These are phyloP conservation scores for Suillus sp. DNA, from an alignment of 768 basidiomycete genomes.

Conservation along the genomic window DNA sequence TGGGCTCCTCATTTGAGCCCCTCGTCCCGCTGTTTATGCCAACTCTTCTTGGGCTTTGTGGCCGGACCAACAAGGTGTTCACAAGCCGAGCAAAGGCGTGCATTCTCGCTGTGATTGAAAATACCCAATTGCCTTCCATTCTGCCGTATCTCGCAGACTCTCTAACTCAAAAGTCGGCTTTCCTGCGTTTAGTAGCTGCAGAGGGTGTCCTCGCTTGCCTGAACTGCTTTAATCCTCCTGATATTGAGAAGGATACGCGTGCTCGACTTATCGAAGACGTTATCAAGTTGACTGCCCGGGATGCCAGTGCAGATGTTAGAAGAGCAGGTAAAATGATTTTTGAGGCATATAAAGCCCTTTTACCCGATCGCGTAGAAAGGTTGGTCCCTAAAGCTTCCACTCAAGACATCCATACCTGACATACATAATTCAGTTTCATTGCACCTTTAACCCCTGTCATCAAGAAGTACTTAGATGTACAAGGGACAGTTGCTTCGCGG, in stretches of 20 bases:
- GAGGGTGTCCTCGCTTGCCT: conserved; percentile 68
- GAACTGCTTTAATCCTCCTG: conserved; percentile 78
- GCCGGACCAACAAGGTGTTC: conserved; percentile 79
- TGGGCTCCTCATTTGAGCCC: conserved; percentile 66
- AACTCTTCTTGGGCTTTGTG: conserved; percentile 63
- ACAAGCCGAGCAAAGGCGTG: conserved; percentile 63
- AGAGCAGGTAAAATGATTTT: conserved; percentile 71
- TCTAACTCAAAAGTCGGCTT: conserved; percentile 65
- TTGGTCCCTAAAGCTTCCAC: conserved; percentile 33
- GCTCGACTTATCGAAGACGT: conserved; percentile 69
- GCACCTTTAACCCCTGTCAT: conserved; percentile 74
- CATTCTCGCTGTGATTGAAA: conserved; percentile 61
- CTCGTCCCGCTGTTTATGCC: conserved; percentile 71
- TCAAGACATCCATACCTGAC: conserved; percentile 12
- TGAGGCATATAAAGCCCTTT: conserved; percentile 69
- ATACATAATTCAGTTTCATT: conserved; percentile 54
- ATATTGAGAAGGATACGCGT: conserved; percentile 68
- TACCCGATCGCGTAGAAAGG: conserved; percentile 71
- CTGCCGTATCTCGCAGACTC: conserved; percentile 60
- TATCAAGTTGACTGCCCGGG: conserved; percentile 66
- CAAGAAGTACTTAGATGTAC: conserved; percentile 72
- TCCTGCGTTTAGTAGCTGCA: conserved; percentile 62
- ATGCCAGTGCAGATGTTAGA: conserved; percentile 76
- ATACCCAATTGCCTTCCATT: conserved; percentile 66
- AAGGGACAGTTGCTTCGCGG: conserved; percentile 12